phyloP scores from a whole-genome alignment of 495 filamentous ascomycete species.

The Podospora pseudocomata region DNA sequence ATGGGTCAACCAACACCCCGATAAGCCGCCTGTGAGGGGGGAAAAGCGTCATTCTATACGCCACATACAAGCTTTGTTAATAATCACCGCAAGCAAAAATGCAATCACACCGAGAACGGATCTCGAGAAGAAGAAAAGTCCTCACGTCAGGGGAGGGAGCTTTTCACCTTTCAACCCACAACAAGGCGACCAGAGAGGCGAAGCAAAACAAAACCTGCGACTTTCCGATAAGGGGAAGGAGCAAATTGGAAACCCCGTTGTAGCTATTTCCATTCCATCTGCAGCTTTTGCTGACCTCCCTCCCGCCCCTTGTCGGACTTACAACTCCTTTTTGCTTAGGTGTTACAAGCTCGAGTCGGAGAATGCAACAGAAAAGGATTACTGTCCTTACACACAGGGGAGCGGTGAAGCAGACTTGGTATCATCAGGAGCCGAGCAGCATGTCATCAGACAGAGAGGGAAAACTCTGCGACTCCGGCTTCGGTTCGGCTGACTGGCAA shows the following conservation, averaged over 20 bases:
- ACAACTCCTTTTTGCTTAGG: background rate
- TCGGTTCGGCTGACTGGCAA: background rate
- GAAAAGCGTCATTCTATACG: background rate
- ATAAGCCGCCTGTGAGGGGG: background rate
- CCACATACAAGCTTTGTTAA: background rate
- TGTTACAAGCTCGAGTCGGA: background rate
- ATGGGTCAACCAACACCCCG: background rate
- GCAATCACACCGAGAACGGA: background rate
- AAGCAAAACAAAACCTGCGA: background rate
- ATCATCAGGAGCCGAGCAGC: background rate
- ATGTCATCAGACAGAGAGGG: background rate
- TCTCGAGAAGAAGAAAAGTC: background rate
- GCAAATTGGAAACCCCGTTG: background rate
- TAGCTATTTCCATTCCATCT: background rate
- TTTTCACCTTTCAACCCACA: background rate
- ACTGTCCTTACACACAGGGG: background rate
- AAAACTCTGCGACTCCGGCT: background rate
- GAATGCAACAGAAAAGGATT: background rate
- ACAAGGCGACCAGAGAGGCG: background rate
- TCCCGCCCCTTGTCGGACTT: background rate
- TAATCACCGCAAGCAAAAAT: background rate
- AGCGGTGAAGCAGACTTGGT: background rate
- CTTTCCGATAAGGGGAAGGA: too few relatives aligned
- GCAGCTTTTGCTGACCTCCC: background rate
- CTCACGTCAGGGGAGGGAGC: background rate